phyloP scores from a whole-genome alignment of 768 basidiomycete species.

The Amanita muscaria region DNA sequence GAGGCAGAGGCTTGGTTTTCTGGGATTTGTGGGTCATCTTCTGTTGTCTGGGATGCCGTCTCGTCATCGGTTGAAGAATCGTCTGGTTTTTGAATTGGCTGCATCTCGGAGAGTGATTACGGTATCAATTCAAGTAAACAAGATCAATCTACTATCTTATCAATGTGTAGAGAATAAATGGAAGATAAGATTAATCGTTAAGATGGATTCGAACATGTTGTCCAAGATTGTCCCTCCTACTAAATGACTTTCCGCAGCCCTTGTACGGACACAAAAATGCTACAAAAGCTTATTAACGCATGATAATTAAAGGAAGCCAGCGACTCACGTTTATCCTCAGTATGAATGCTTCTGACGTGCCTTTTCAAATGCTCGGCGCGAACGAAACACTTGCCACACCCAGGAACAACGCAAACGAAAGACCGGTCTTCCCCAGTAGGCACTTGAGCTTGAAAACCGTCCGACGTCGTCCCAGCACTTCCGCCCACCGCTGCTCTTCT shows the following conservation, averaged over 20 bases:
- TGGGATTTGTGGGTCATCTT: slow-evolving; percentile 75
- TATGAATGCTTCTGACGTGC: slow-evolving; percentile 75
- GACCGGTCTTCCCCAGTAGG: slow-evolving; percentile 25
- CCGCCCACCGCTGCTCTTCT: slow-evolving; percentile 4
- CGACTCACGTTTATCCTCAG: slow-evolving; percentile 72
- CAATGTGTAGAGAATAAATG: not conserved
- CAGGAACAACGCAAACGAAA: slow-evolving; percentile 59
- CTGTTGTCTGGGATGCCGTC: slow-evolving; percentile 74
- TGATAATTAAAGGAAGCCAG: not conserved
- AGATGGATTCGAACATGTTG: slow-evolving; percentile 66
- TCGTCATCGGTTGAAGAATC: slow-evolving; percentile 51
- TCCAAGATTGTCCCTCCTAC: slow-evolving; percentile 66
- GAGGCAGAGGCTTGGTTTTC: slow-evolving; percentile 37
- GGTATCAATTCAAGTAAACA: no score
- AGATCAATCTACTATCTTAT: not conserved
- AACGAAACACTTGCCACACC: slow-evolving; percentile 73
- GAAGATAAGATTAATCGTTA: not conserved
- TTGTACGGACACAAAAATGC: slow-evolving; percentile 54
- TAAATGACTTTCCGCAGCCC: slow-evolving; percentile 64
- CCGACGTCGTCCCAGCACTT: not conserved
- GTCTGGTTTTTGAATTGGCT: slow-evolving; percentile 20
- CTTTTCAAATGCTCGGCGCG: slow-evolving; percentile 77
- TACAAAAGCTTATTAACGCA: slow-evolving; percentile 14
- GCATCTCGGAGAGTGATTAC: not conserved
- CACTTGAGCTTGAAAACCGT: not conserved